Evolutionary conservation across 83 land plant species (phyloP), one percentile per base, ranked within the genome.

Genomic region (Picea mariana): DNA sequence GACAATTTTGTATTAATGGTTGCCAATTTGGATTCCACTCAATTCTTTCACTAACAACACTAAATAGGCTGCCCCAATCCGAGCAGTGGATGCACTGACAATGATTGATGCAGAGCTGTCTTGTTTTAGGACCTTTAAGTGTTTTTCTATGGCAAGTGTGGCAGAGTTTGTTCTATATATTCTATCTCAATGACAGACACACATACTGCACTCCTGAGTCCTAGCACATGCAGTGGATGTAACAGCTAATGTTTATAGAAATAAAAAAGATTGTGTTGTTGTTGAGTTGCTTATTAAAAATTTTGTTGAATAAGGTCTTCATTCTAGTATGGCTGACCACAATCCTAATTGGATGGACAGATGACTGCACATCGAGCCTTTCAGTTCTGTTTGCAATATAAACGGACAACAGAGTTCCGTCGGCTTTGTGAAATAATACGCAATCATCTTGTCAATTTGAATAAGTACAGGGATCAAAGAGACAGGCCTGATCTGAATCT

Each of bases 281-380:
- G 8, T 47, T 47, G 8, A 47, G 49, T 47, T 47, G 49, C 49
- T 9, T 47, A 9, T 31, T 26, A 34, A 69, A 17, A 34, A 5
- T 16, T 38, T 16, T 23, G 6, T 42, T 69, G 44, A 69, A 34
- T 34, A 38, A 16, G 8, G 15, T 21, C 11, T 47, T 47, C 20
- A 23, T 16, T 40, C 62, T n/a, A 77, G 21, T 83, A 21, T 24
- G 9, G 6, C 72, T 38, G 9, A 38, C n/a, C 0, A 26, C 23
- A 27, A 65, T 58, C 16, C 68, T n/a, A 20, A 44, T 82, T 13
- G 60, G 62, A 69, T 63, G 6, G 84, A 76, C 69, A 96, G 98
- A 97, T 97, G 99, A 93, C 99, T 42, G 98, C 99, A 21, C 98
- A 97, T 81, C 78, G 95, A 13, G 99, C 99, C 7, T 97, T 97